phyloP scores from a whole-genome alignment of 1,284 basidiomycete species.

The Apiotrichum siamense region DNA sequence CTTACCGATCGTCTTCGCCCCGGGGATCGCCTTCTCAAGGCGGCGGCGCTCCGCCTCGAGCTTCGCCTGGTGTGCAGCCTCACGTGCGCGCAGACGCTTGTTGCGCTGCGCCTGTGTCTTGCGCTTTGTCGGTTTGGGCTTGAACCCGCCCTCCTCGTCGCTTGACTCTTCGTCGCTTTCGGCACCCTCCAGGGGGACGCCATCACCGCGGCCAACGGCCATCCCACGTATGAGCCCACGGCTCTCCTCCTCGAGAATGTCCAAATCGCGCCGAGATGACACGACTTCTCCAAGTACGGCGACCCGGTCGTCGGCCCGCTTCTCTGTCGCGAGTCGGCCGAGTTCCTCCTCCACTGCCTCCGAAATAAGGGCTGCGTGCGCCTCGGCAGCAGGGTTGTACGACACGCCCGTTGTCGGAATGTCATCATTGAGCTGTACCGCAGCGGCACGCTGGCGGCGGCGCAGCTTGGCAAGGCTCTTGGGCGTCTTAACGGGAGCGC shows the following conservation, averaged over 20 bases:
- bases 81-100: slow-evolving; percentile 30
- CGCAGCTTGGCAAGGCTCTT: slow-evolving; percentile 31
- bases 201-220: slow-evolving; percentile 54
- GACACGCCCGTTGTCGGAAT: slow-evolving; percentile 79
- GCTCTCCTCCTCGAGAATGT: slow-evolving; percentile 21
- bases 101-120: slow-evolving; percentile 57
- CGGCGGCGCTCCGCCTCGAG: slow-evolving; percentile 23
- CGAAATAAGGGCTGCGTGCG: slow-evolving; percentile 69
- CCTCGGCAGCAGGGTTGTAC: slow-evolving; percentile 81
- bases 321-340: slow-evolving; percentile 55
- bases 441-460: slow-evolving; percentile 21
- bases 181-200: slow-evolving; percentile 28
- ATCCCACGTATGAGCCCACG: slow-evolving; percentile 52
- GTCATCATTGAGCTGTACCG: slow-evolving; percentile 53
- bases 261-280: slow-evolving; percentile 46
- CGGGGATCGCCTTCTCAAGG: slow-evolving; percentile 27
- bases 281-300: slow-evolving; percentile 53
- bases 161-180: not conserved
- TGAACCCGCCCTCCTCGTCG: slow-evolving; percentile 14
- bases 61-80: slow-evolving; percentile 18
- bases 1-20: slow-evolving; percentile 26
- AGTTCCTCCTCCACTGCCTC: slow-evolving; percentile 66
- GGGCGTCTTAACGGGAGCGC: slow-evolving; percentile 34
- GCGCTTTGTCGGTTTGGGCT: slow-evolving; percentile 52
- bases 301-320: slow-evolving; percentile 54